Percentiles rank a stretch among this genome's conserved stretches.
Conservation (phyloP, 1,284 basidiomycete genomes). For the Agroathelia rolfsii region DNA sequence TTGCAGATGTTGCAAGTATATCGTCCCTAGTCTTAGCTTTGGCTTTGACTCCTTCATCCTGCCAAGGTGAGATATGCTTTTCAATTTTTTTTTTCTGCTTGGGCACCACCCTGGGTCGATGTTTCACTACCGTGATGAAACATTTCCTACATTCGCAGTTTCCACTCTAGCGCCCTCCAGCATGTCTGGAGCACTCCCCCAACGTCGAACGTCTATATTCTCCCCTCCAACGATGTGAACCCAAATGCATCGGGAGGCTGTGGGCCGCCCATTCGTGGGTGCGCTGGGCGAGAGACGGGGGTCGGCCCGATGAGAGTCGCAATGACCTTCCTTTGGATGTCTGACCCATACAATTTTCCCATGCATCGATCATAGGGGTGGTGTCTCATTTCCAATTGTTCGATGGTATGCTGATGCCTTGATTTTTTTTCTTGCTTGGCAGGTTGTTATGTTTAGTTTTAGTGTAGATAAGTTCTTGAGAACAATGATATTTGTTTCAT, state of each 20-base stretch:
- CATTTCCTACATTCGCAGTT: constrained; percentile 62
- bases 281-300: constrained; percentile 58
- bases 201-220: constrained; percentile 53
- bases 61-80: constrained; percentile 20
- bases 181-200: constrained; percentile 54
- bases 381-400: too few species aligned
- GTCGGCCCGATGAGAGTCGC: constrained; percentile 46
- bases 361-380: too few species aligned
- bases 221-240: constrained; percentile 48
- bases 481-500: too few species aligned
- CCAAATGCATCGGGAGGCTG: constrained; percentile 45
- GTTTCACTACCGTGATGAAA: constrained; percentile 47
- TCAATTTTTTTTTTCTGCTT: constrained; percentile 6
- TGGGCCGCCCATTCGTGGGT: constrained; percentile 47
- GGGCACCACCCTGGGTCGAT: constrained; percentile 16
- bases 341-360: too few species aligned
- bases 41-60: neutral
- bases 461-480: too few species aligned
- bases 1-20: constrained; percentile 6
- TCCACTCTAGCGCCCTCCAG: constrained; percentile 62
- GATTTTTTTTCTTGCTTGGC: too few species aligned
- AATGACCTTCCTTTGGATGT: constrained; percentile 69
- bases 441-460: too few species aligned
- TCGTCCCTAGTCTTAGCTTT: constrained; percentile 4
- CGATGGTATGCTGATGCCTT: too few species aligned